phyloP scores from a whole-genome alignment of 2,329 filamentous ascomycete species.

The Colletotrichum sp. region DNA sequence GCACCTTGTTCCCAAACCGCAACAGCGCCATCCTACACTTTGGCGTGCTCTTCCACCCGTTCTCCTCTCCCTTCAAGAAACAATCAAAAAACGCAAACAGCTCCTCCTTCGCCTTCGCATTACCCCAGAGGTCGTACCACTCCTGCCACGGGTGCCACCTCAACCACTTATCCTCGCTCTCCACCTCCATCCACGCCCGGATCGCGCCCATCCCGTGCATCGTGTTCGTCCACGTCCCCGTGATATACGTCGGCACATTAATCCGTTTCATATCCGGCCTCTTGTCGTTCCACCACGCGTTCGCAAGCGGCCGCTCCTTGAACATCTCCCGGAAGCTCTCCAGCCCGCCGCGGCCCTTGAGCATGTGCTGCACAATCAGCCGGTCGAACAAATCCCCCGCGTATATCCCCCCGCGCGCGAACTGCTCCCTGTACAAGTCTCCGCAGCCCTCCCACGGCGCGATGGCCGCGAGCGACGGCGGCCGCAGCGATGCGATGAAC shows the following conservation, averaged over 20 bases:
- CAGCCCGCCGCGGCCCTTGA: conserved; percentile 25
- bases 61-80: conserved; percentile 46
- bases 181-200: conserved; percentile 33
- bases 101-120: conserved; percentile 31
- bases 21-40: conserved; percentile 44
- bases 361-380: conserved; percentile 21
- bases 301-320: conserved; percentile 24
- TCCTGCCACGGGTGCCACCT: conserved; percentile 12
- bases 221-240: conserved; percentile 17
- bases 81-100: conserved; percentile 49
- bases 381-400: conserved; percentile 23
- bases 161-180: conserved; percentile 48
- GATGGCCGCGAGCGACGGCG: conserved; percentile 24
- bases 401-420: conserved; percentile 28
- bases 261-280: conserved; percentile 25
- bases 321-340: conserved; percentile 26
- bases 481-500: conserved; percentile 23
- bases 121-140: conserved; percentile 1
- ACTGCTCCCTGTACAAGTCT: conserved; percentile 27
- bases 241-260: conserved; percentile 26
- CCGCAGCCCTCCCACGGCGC: conserved; percentile 47
- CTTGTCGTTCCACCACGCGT: conserved; percentile 29
- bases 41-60: conserved; percentile 50
- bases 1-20: conserved; percentile 26
- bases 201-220: conserved; percentile 31